A percentile compares a stretch with the other conserved stretches of the same genome.
phyloP scores from a whole-genome alignment of 345 rosid species.

The Euphorbia lathyris region DNA sequence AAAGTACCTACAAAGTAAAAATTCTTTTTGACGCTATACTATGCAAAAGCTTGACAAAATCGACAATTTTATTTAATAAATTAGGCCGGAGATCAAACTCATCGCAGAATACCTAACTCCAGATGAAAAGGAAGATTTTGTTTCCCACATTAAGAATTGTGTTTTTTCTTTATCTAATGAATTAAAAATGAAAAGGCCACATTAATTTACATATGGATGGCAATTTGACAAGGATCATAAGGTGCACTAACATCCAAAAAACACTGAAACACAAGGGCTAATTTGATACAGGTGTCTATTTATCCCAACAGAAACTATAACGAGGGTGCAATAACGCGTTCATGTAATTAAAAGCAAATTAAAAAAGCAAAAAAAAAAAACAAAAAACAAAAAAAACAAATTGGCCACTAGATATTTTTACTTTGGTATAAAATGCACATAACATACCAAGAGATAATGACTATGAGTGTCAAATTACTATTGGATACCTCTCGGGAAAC shows the following conservation, averaged over 20 bases:
- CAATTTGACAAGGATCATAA: slow-evolving; percentile 2
- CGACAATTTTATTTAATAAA: not conserved
- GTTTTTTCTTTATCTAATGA: not conserved
- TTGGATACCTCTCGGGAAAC: slow-evolving; percentile 82
- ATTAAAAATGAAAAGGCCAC: not conserved
- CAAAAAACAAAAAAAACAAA: not conserved
- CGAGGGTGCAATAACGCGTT: not conserved
- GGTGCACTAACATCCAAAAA: not conserved
- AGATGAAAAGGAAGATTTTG: not conserved
- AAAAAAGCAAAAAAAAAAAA: not conserved
- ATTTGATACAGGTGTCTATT: not conserved
- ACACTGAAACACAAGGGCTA: not conserved
- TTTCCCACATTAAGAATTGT: not conserved
- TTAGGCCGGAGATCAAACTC: not conserved
- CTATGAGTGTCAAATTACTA: not conserved
- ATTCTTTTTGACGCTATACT: slow-evolving; percentile 11
- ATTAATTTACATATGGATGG: not conserved
- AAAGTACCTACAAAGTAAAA: slow-evolving; percentile 49
- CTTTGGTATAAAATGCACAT: not conserved
- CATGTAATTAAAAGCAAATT: not conserved
- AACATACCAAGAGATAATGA: not conserved
- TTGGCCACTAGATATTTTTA: not conserved
- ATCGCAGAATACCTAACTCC: not conserved
- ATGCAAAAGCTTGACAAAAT: not conserved
- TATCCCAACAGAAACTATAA: not conserved